These are phyloP conservation scores for Penicillium sp. DNA, from an alignment of 2,329 filamentous ascomycete genomes.

Conservation along the genomic window DNA sequence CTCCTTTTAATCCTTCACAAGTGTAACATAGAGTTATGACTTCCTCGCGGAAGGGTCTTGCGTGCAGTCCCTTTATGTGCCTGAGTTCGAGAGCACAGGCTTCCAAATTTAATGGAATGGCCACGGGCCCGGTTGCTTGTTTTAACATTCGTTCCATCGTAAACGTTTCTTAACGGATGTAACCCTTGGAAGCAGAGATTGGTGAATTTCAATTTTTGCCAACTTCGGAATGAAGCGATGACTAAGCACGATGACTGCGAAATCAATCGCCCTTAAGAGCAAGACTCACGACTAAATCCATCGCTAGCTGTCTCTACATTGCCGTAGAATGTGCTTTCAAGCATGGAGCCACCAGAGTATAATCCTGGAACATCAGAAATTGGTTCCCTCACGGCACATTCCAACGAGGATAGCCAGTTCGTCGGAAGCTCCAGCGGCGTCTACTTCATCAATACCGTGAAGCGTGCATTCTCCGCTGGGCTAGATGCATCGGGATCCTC, in stretches of 20 bases:
- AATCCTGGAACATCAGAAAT: conserved; percentile 36
- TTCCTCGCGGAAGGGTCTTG: conserved; percentile 15
- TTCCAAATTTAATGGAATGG: conserved; percentile 8
- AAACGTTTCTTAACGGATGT: neutral
- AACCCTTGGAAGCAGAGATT: neutral
- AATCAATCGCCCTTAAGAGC: neutral
- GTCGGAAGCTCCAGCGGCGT: conserved; percentile 54
- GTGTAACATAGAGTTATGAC: conserved; percentile 22
- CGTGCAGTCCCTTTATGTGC: conserved; percentile 2
- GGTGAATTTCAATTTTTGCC: too few species aligned
- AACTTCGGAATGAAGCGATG: neutral
- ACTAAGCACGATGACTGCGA: neutral
- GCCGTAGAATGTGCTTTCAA: conserved; percentile 16
- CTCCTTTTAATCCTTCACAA: conserved; percentile 1
- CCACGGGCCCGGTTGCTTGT: conserved; percentile 1
- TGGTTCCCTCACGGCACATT: conserved; percentile 43
- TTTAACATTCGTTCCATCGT: neutral
- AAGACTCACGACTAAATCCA: neutral
- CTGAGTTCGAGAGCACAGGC: conserved; percentile 2
- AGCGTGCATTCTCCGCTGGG: conserved; percentile 48
- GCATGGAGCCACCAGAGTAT: conserved; percentile 30
- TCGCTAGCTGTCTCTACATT: neutral
- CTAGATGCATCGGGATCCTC: conserved; percentile 21
- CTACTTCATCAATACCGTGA: conserved; percentile 56
- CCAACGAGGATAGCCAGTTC: conserved; percentile 49